These are phyloP conservation scores for Suhomyces bribrorum DNA, from an alignment of 1,139 yeast genomes.

Conservation along the genomic window DNA sequence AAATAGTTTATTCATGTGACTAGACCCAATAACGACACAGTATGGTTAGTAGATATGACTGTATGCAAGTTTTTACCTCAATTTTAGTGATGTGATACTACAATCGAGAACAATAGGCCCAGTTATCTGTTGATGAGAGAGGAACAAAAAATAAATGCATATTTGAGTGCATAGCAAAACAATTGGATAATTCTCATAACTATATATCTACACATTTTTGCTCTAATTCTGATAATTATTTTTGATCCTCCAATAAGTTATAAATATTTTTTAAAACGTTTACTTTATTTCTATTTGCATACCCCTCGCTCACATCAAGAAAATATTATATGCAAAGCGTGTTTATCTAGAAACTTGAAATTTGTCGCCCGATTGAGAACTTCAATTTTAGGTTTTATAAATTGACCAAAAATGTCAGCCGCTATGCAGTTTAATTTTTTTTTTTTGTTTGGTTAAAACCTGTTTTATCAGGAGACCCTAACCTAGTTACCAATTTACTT, in stretches of 20 bases:
- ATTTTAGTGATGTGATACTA: conserved; percentile 9
- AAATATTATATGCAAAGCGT: conserved; percentile 1
- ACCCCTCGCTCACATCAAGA: conserved; percentile 2
- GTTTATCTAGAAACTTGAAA: conserved; percentile 9
- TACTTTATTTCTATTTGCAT: too few relatives aligned
- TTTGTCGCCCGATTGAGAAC: conserved; percentile 8
- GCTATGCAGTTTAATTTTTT: conserved; percentile 5
- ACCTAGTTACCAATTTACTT: too few relatives aligned
- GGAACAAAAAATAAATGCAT: background rate
- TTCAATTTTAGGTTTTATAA: conserved; percentile 2
- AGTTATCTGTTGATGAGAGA: background rate
- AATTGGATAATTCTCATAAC: background rate
- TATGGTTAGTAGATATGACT: background rate
- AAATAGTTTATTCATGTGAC: conserved; percentile 11
- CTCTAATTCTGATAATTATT: background rate
- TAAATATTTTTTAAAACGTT: too few relatives aligned
- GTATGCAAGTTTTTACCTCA: conserved; percentile 10
- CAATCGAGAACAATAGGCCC: conserved; percentile 5
- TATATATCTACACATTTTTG: background rate
- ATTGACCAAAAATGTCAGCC: conserved; percentile 2
- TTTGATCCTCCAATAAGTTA: background rate
- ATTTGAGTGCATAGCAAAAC: background rate
- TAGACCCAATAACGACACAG: conserved; percentile 9
- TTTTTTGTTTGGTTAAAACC: too few relatives aligned
- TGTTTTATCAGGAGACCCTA: background rate